Base-by-base conservation (phyloP, 768 basidiomycete species). In the Chlorophyllum brunneum region DNA sequence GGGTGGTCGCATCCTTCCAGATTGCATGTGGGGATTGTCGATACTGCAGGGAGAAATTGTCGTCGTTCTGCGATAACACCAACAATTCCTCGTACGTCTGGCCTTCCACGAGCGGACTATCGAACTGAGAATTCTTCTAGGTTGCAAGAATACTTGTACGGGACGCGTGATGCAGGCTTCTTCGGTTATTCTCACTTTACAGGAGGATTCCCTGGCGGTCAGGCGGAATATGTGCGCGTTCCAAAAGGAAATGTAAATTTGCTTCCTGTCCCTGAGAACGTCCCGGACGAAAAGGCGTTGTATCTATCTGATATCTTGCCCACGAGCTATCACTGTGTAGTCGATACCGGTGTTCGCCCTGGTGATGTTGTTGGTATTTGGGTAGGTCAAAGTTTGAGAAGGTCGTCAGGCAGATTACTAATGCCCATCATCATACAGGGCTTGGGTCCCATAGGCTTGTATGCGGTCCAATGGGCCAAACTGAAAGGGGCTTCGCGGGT, bases 1-100 rank as follows among this genome's bases (percentile, higher is more conserved):
- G 86, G 20, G 87, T 89, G 48, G 88, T 90, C n/a, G 77, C 80
- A 0, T 83, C 82, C 2, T 90, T 90, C 80, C 86, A 88, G 61
- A 82, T 86, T 47, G 84, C 85, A 0, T 89, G 87, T 58, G 86
- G 88, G 2, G 74, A 78, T 43, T 88, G 87, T 67, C 65, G 74
- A 39, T 89, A 80, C 66, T 91, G 88, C 77, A 68, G 87, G 65
- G 65, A 88, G 65, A 86, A 86, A 59, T 70, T 85, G 0, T 84
- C 83, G 0, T 83, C 83, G 1, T 80, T 87, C 64, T 92, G 88
- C 63, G 83, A 88, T 52, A 66, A 72, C n/a, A 89, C 85, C 7
- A 87, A 88, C 66, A 74, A 77, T 44, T 83, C 82, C 3, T 74
- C 76, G 76, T 78, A 62, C 55, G 78, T 73, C 54, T 31, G 29